These are phyloP conservation scores for Brasilioporus rufonigricans DNA, from an alignment of 768 basidiomycete species.

Conservation along the genomic window DNA sequence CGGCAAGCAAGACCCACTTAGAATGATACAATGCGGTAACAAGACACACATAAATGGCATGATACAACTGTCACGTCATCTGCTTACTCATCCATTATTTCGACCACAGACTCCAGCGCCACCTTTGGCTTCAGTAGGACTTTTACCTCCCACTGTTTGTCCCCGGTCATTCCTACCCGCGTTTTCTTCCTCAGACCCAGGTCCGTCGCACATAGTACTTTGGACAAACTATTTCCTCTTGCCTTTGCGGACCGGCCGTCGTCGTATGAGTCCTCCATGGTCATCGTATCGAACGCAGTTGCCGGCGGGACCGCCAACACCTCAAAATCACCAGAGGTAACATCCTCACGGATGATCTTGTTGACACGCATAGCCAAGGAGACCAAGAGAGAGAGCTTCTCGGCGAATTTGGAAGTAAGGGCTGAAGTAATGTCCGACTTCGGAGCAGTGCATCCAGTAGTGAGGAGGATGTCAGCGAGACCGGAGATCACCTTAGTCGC, in stretches of 20 bases:
- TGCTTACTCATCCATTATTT: constrained; percentile 33
- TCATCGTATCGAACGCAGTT: constrained; percentile 22
- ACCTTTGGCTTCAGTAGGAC: constrained; percentile 39
- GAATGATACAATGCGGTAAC: not conserved
- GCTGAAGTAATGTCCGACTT: constrained; percentile 34
- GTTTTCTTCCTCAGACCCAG: constrained; percentile 35
- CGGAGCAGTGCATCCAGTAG: constrained; percentile 24
- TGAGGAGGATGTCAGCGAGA: constrained; percentile 29
- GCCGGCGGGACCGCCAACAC: constrained; percentile 26
- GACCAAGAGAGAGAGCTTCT: constrained; percentile 42
- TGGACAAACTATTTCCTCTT: constrained; percentile 2
- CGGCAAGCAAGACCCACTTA: not conserved
- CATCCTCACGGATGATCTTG: constrained; percentile 31
- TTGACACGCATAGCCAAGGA: constrained; percentile 49
- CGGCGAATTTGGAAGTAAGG: constrained; percentile 42
- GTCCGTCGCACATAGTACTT: constrained; percentile 37
- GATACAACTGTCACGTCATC: not conserved
- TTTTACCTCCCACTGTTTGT: constrained; percentile 32
- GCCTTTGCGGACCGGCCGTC: constrained; percentile 18
- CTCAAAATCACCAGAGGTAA: constrained; percentile 33
- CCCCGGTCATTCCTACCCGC: constrained; percentile 22
- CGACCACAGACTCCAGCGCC: constrained; percentile 36
- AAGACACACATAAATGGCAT: not conserved
- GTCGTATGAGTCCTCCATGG: constrained; percentile 34
- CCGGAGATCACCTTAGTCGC: constrained; percentile 24